Percentiles rank a stretch among this genome's conserved stretches.
Conservation (phyloP, 495 filamentous ascomycete genomes). For the Xylaria palmicola region DNA sequence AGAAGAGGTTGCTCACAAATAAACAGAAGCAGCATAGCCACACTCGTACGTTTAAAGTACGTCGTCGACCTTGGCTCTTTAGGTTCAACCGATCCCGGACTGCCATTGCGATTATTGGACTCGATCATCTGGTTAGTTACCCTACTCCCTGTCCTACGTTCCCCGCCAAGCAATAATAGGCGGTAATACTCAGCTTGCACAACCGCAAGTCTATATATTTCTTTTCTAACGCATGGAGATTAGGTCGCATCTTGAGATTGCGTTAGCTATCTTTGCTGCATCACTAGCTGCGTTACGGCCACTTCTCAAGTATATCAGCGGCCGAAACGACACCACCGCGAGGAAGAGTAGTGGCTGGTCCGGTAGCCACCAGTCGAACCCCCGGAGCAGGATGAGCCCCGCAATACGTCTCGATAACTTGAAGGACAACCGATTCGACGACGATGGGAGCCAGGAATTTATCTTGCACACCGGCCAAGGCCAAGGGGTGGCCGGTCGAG, state of each 20-base stretch:
- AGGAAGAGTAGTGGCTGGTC: neutral
- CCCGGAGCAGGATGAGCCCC: neutral
- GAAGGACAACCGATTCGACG: constrained; percentile 5
- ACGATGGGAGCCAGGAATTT: neutral
- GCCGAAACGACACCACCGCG: neutral
- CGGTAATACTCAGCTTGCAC: neutral
- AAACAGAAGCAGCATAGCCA: constrained; percentile 12
- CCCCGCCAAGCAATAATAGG: neutral
- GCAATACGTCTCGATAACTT: constrained; percentile 6
- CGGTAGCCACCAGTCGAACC: neutral
- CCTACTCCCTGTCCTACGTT: neutral
- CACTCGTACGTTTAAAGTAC: constrained; percentile 10
- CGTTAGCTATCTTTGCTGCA: constrained; percentile 9
- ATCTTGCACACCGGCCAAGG: constrained; percentile 1
- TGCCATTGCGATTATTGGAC: constrained; percentile 1
- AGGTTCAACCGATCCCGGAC: constrained; percentile 2
- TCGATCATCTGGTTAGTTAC: constrained; percentile 7
- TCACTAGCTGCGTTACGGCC: neutral
- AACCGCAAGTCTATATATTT: neutral
- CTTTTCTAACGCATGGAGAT: neutral
- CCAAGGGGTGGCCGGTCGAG: neutral
- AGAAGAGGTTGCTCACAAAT: neutral
- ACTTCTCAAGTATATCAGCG: neutral
- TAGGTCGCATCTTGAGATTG: constrained; percentile 12
- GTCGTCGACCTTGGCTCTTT: constrained; percentile 8